phyloP scores from a whole-genome alignment of 805 yeast genomes.

The Yarrowia sp. region DNA sequence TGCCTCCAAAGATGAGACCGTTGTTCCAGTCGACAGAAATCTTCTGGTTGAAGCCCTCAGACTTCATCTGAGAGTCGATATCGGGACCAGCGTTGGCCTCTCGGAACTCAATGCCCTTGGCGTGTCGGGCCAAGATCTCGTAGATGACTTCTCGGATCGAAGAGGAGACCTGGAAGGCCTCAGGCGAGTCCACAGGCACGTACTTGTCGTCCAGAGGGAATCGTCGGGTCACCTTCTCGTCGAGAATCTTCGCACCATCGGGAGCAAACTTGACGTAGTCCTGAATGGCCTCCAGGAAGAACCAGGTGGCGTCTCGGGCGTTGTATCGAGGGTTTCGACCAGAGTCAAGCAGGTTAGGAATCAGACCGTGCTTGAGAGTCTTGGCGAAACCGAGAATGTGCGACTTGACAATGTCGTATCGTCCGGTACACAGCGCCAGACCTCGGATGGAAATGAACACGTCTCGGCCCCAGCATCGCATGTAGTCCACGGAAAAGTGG shows the following conservation, averaged over 20 bases:
- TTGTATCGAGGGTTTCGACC: constrained; percentile 92
- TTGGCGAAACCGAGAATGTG: constrained; percentile 87
- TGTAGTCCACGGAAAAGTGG: constrained; percentile 82
- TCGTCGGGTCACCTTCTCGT: constrained; percentile 72
- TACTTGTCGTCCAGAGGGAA: constrained; percentile 86
- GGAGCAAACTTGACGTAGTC: constrained; percentile 72
- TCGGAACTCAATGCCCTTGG: constrained; percentile 77
- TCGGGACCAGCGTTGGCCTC: constrained; percentile 94
- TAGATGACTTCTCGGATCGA: constrained; percentile 72
- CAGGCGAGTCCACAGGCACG: constrained; percentile 61
- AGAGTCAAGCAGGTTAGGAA: constrained; percentile 88
- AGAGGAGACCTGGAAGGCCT: constrained; percentile 70
- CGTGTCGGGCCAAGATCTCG: constrained; percentile 85
- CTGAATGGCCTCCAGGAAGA: constrained; percentile 82
- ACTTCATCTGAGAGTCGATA: constrained; percentile 87
- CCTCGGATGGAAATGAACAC: constrained; percentile 88
- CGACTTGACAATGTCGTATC: constrained; percentile 70
- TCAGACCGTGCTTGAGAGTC: constrained; percentile 90
- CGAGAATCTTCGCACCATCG: constrained; percentile 60
- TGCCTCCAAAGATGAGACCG: constrained; percentile 88
- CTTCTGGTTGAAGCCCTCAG: constrained; percentile 85
- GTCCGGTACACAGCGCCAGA: constrained; percentile 67
- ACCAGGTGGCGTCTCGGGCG: constrained; percentile 98
- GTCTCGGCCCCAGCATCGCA: constrained; percentile 99
- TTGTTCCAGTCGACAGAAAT: constrained; percentile 82